Evolutionary conservation across 345 rosid species (phyloP).

Genomic region (Geranium rotundifolium): DNA sequence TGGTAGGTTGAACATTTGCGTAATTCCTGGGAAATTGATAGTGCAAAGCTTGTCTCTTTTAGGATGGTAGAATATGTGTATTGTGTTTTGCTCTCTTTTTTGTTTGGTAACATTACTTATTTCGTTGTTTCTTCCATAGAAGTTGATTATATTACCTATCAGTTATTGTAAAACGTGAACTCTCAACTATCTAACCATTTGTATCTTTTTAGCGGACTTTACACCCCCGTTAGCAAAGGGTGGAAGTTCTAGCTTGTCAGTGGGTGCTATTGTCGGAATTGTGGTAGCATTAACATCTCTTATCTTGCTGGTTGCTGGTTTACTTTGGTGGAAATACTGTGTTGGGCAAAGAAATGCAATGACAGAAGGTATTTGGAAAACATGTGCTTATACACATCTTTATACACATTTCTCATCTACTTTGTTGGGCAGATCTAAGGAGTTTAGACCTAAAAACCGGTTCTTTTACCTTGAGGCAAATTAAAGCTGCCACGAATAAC

Average conservation of each 20-base stretch:
- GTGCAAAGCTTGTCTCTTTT: too few relatives aligned
- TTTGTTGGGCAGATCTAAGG: conserved; percentile 11
- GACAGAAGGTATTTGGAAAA: conserved; percentile 20
- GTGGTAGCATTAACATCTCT: conserved; percentile 17
- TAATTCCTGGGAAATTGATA: too few relatives aligned
- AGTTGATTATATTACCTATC: too few relatives aligned
- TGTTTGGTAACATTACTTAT: too few relatives aligned
- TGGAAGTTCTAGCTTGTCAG: neutral
- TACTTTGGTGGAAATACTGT: conserved; percentile 44
- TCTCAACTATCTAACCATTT: neutral
- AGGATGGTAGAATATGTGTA: too few relatives aligned
- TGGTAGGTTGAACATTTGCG: neutral
- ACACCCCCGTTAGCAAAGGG: neutral
- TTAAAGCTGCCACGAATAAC: conserved; percentile 21
- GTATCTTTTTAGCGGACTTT: neutral
- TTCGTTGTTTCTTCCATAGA: neutral
- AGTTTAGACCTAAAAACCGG: conserved; percentile 6
- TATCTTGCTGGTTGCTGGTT: conserved; percentile 24
- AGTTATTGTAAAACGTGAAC: neutral
- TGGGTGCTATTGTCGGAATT: conserved; percentile 11
- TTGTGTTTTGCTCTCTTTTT: too few relatives aligned
- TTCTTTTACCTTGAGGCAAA: conserved; percentile 12
- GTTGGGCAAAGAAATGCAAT: conserved; percentile 22
- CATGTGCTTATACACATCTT: too few relatives aligned
- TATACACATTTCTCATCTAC: too few relatives aligned